Evolutionary conservation across 768 basidiomycete genomes (phyloP), one percentile per base, ranked within the genome.

Genomic region (Tephrocybe sp.): DNA sequence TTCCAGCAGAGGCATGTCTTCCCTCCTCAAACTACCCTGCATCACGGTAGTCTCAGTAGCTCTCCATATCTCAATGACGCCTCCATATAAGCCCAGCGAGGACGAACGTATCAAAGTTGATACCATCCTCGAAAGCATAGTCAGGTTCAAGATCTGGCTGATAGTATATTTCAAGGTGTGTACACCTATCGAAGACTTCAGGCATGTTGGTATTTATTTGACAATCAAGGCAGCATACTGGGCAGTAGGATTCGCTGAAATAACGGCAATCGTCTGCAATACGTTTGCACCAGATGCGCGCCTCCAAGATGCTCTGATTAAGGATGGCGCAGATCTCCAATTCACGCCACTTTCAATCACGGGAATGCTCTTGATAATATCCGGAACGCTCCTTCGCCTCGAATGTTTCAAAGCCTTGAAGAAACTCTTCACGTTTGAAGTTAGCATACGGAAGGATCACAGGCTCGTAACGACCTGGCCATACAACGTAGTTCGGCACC

Each of bases 351-450:
- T 43, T 23, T 43, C 42, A 15, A 28, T 23, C 15, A 4, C 28
- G 9, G 42, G 42, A 8, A 3, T 43, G 26, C 17, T 43, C 42
- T 25, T 43, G 25, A 30, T 43, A 6, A 23, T 43, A 4, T 26
- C 21, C 14, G 42, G 42, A 28, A n/a, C 42, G 10, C 21, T 18
- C 11, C 25, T 43, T 26, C 42, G 42, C 15, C 10, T 7, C 25
- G 42, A 43, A 18, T 43, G 42, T 28, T 43, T 28, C 17, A 3
- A 25, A 4, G 26, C 42, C 10, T 14, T 43, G 25, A 43, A 43
- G n/a, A n/a, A 1, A 4, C 26, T 43, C 42, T 77, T 76, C 65
- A 77, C 73, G 18, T 74, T 71, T 47, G 67, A 75, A 32, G 56
- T 75, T 28, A 68, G 67, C 48, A 59, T 65, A 15, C 57, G 53